phyloP scores from a whole-genome alignment of 1,284 basidiomycete species.

The Heterobasidion annosum region DNA sequence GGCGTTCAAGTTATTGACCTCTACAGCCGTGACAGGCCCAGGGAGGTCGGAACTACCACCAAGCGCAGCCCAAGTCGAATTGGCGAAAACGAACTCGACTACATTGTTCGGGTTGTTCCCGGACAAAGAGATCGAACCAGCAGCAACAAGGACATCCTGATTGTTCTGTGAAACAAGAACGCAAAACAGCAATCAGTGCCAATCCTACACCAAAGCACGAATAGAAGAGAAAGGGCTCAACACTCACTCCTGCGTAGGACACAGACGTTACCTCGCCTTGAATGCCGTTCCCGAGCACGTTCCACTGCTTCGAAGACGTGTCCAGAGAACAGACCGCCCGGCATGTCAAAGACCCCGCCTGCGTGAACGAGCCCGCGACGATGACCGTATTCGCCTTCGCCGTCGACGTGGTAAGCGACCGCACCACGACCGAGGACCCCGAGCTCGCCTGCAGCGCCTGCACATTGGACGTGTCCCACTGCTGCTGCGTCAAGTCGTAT shows the following conservation, averaged over 20 bases:
- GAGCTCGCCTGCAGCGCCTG: slow-evolving; percentile 47
- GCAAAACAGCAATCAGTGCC: slow-evolving; percentile 3
- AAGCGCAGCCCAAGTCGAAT: slow-evolving; percentile 67
- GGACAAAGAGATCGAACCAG: slow-evolving; percentile 66
- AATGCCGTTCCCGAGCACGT: slow-evolving; percentile 71
- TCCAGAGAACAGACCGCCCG: slow-evolving; percentile 78
- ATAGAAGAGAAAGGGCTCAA: neutral
- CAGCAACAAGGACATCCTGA: slow-evolving; percentile 57
- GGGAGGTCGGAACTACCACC: slow-evolving; percentile 62
- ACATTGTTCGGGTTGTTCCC: slow-evolving; percentile 64
- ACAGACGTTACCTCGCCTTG: slow-evolving; percentile 76
- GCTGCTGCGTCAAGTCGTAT: slow-evolving; percentile 59
- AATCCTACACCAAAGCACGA: neutral
- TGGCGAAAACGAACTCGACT: slow-evolving; percentile 61
- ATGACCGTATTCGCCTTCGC: slow-evolving; percentile 61
- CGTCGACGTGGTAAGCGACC: slow-evolving; percentile 60
- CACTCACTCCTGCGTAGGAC: slow-evolving; percentile 72
- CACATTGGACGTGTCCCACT: slow-evolving; percentile 52
- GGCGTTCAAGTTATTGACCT: slow-evolving; percentile 73
- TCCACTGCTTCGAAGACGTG: slow-evolving; percentile 67
- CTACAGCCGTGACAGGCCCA: slow-evolving; percentile 85
- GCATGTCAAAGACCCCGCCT: slow-evolving; percentile 73
- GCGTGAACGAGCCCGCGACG: slow-evolving; percentile 80
- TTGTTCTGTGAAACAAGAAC: slow-evolving; percentile 35
- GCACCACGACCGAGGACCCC: slow-evolving; percentile 59